These are phyloP conservation scores for Acer yangbiense DNA, from an alignment of 345 rosid genomes.

Conservation along the genomic window DNA sequence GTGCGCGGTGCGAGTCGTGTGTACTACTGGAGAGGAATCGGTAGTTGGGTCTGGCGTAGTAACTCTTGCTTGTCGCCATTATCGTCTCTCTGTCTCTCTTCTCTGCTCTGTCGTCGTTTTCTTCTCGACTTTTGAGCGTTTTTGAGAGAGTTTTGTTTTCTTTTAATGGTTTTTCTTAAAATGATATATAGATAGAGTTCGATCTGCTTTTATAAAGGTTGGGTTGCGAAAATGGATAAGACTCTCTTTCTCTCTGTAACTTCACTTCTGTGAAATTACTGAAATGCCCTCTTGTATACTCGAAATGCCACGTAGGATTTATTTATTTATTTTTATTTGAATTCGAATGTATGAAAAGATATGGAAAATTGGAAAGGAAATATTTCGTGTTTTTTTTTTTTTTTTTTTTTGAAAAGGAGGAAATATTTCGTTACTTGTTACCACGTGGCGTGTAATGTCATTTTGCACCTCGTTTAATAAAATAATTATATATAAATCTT, in stretches of 20 bases:
- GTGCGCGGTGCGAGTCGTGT: slow-evolving; percentile 41
- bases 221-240: slow-evolving; percentile 57
- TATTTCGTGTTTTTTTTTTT: too few species aligned
- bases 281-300: slow-evolving; percentile 9
- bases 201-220: slow-evolving; percentile 57
- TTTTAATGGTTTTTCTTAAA: not conserved
- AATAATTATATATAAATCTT: too few species aligned
- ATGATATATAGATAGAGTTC: not conserved
- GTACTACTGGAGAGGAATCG: slow-evolving; percentile 51
- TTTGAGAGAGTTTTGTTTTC: not conserved
- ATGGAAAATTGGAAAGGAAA: not conserved
- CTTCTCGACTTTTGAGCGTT: not conserved
- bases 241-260: slow-evolving; percentile 12
- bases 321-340: not conserved
- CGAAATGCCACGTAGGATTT: slow-evolving; percentile 16
- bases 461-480: not conserved
- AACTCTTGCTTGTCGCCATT: slow-evolving; percentile 81
- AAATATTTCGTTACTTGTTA: not conserved
- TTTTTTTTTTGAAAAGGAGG: too few species aligned
- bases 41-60: slow-evolving; percentile 60
- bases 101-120: not conserved
- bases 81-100: not conserved
- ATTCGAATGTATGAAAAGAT: not conserved
- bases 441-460: not conserved
- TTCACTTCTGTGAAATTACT: slow-evolving; percentile 25